Conservation (phyloP, 805 yeast species). For the Spathaspora hagerdaliae region DNA sequence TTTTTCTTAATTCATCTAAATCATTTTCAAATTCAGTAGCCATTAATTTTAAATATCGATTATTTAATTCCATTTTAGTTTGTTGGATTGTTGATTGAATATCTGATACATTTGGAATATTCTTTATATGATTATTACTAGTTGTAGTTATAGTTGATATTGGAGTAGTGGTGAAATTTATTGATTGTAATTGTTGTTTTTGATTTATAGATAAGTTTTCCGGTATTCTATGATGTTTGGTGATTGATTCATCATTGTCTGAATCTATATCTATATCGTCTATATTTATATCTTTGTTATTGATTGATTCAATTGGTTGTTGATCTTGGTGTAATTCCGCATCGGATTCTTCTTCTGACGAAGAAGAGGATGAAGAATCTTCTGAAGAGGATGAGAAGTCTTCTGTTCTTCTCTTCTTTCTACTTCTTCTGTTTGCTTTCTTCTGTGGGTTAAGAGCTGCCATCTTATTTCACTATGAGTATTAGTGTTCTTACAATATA, state of each 20-base stretch:
- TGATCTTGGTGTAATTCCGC: background rate
- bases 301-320: slow-evolving; percentile 5
- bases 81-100: slow-evolving; percentile 5
- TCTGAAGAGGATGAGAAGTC: slow-evolving; percentile 57
- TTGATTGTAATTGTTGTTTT: slow-evolving; percentile 16
- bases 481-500: no score
- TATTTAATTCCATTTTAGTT: slow-evolving; percentile 39
- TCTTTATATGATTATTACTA: slow-evolving; percentile 14
- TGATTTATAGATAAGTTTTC: slow-evolving; percentile 16
- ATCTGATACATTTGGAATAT: slow-evolving; percentile 11
- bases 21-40: slow-evolving; percentile 59
- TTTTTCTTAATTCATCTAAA: slow-evolving; percentile 51
- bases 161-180: slow-evolving; percentile 23
- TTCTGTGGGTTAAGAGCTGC: slow-evolving; percentile 2
- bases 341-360: slow-evolving; percentile 14
- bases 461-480: background rate
- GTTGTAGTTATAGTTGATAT: slow-evolving; percentile 10
- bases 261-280: slow-evolving; percentile 30
- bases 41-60: slow-evolving; percentile 51
- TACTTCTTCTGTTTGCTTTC: slow-evolving; percentile 37
- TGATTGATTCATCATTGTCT: slow-evolving; percentile 15
- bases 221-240: slow-evolving; percentile 10
- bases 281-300: slow-evolving; percentile 12
- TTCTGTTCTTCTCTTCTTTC: slow-evolving; percentile 81
- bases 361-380: slow-evolving; percentile 38